Conservation (phyloP, 768 basidiomycete genomes). For the Leccinum boreale region DNA sequence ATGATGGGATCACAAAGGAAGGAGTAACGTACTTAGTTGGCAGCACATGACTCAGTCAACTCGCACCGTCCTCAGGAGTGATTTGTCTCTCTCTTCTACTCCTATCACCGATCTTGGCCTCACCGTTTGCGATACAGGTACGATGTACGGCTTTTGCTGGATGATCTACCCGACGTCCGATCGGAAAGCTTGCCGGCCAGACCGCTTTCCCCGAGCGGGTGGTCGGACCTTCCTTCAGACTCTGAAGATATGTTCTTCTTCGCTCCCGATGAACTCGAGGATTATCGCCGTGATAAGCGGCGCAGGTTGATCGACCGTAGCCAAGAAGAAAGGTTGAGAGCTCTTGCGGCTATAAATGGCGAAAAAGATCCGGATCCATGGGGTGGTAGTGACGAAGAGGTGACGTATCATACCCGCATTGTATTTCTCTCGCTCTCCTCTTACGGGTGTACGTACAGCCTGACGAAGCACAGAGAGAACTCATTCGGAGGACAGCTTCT, state of each 20-base stretch:
- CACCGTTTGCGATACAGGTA: constrained; percentile 49
- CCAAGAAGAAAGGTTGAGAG: constrained; percentile 64
- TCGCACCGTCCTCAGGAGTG: neutral
- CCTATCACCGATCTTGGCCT: constrained; percentile 14
- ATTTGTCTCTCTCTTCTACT: constrained; percentile 18
- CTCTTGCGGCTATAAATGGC: constrained; percentile 45
- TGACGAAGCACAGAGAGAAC: constrained; percentile 51
- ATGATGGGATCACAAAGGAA: constrained; percentile 9
- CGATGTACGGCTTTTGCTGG: constrained; percentile 74
- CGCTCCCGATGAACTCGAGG: constrained; percentile 59
- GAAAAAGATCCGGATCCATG: constrained; percentile 47
- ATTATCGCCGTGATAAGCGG: constrained; percentile 66
- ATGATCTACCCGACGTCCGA: constrained; percentile 37
- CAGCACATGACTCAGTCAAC: constrained; percentile 3
- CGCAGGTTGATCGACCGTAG: constrained; percentile 54
- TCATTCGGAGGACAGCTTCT: constrained; percentile 73
- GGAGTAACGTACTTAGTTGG: constrained; percentile 4
- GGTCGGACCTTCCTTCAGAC: constrained; percentile 86
- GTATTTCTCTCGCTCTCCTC: neutral
- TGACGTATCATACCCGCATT: constrained; percentile 17
- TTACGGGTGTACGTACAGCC: constrained; percentile 40
- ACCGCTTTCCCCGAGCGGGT: constrained; percentile 55
- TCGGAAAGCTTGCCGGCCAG: constrained; percentile 2
- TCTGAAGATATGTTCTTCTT: constrained; percentile 84
- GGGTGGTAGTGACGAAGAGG: constrained; percentile 74